Conservation (phyloP, 1,284 basidiomycete species). For the Coriolopsis trogii region DNA sequence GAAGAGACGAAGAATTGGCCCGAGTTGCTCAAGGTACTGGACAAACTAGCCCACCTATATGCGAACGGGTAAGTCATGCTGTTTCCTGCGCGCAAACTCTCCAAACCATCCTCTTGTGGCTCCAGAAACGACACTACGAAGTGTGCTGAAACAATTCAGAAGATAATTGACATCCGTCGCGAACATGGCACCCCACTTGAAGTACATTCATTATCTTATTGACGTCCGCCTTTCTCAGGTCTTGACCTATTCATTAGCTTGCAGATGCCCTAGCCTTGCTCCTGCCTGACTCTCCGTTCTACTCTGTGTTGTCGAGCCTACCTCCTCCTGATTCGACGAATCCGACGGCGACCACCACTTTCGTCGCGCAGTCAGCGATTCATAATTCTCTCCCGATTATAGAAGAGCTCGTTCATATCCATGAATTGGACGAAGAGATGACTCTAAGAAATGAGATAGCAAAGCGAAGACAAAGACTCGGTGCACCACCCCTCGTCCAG, state of each 20-base stretch:
- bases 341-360: constrained; percentile 64
- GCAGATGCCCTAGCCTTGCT: constrained; percentile 69
- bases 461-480: constrained; percentile 75
- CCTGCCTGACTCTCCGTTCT: constrained; percentile 77
- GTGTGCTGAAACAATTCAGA: constrained; percentile 81
- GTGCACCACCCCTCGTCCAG: constrained; percentile 67
- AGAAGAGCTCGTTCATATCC: constrained; percentile 66
- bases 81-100: background rate
- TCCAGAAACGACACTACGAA: constrained; percentile 76
- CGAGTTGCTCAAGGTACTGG: constrained; percentile 56
- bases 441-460: constrained; percentile 66
- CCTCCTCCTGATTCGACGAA: constrained; percentile 79
- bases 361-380: constrained; percentile 62
- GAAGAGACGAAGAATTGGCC: constrained; percentile 66
- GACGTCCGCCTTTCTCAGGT: background rate
- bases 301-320: constrained; percentile 64
- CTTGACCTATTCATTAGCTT: constrained; percentile 48
- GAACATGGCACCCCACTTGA: constrained; percentile 54
- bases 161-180: constrained; percentile 67
- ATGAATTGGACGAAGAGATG: constrained; percentile 66
- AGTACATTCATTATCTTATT: constrained; percentile 38
- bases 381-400: constrained; percentile 69
- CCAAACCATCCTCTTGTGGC: background rate
- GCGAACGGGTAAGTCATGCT: constrained; percentile 53
- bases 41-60: constrained; percentile 55